phyloP scores from a whole-genome alignment of 768 basidiomycete genomes.

The Pholiota conissans region DNA sequence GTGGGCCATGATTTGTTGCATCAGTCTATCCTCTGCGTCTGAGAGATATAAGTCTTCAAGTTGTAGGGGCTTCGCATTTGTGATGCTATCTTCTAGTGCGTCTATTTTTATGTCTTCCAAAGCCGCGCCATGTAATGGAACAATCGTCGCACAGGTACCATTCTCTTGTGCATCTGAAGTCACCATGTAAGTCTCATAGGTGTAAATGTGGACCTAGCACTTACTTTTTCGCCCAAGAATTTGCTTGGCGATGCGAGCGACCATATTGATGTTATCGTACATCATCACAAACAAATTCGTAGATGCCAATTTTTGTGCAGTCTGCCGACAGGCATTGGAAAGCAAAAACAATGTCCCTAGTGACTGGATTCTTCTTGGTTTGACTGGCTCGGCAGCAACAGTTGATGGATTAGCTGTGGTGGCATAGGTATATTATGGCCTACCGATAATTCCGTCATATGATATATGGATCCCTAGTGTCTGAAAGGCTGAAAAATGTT shows the following conservation, averaged over 20 bases:
- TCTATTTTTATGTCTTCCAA: constrained; percentile 24
- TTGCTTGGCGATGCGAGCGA: constrained; percentile 30
- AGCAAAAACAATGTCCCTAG: constrained; percentile 1
- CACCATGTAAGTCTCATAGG: background rate
- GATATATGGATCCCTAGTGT: constrained; percentile 27
- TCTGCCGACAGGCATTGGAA: constrained; percentile 1
- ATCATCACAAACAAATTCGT: constrained; percentile 10
- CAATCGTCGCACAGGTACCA: constrained; percentile 29
- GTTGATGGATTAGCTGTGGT: background rate
- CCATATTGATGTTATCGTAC: constrained; percentile 41
- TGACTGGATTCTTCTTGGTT: background rate
- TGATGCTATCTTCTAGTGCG: constrained; percentile 19
- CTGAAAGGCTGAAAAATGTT: constrained; percentile 28
- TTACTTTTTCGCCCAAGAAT: constrained; percentile 29
- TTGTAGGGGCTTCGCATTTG: constrained; percentile 23
- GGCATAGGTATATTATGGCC: constrained; percentile 7
- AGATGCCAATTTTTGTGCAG: background rate
- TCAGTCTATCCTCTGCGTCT: constrained; percentile 11
- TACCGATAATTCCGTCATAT: constrained; percentile 22
- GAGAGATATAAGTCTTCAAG: constrained; percentile 27
- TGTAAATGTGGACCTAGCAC: background rate
- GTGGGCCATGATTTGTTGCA: constrained; percentile 20
- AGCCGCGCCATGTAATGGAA: constrained; percentile 25
- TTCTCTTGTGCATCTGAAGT: constrained; percentile 24
- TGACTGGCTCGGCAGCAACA: background rate